phyloP scores from a whole-genome alignment of 2,329 filamentous ascomycete species.

The Diaporthe amygdali region DNA sequence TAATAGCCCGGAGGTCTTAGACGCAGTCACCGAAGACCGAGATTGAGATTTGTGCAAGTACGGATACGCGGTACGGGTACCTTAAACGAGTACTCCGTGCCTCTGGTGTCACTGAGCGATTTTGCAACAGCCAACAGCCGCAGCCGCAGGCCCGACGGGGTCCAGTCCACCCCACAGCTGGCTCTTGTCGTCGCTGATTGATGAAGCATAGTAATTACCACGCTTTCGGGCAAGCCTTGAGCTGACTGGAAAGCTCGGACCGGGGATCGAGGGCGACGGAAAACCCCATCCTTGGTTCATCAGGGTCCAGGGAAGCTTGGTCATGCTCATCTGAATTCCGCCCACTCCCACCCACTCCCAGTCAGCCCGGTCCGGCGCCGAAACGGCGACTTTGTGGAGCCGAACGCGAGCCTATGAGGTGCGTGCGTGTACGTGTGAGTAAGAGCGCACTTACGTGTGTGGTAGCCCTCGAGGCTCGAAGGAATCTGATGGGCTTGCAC shows the following conservation, averaged over 20 bases:
- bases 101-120: slow-evolving; percentile 16
- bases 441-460: not conserved
- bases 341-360: not conserved
- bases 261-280: not conserved
- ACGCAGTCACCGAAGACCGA: slow-evolving; percentile 19
- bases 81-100: not conserved
- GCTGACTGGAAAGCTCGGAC: not conserved
- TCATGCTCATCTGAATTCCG: not conserved
- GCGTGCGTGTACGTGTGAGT: not conserved
- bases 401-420: not conserved
- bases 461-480: slow-evolving; percentile 2
- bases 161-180: not conserved
- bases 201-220: slow-evolving; percentile 17
- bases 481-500: not conserved
- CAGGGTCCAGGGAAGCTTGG: slow-evolving; percentile 14
- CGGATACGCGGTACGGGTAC: not conserved
- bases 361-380: not conserved
- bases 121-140: slow-evolving; percentile 9
- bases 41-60: slow-evolving; percentile 9
- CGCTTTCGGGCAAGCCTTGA: slow-evolving; percentile 1
- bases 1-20: not conserved
- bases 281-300: not conserved
- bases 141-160: slow-evolving; percentile 14
- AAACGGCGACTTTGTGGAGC: slow-evolving; percentile 3
- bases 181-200: not conserved